Percentiles rank a stretch among this genome's conserved stretches.
Conservation (phyloP, 768 basidiomycete genomes). For the Lactarius evosmus region DNA sequence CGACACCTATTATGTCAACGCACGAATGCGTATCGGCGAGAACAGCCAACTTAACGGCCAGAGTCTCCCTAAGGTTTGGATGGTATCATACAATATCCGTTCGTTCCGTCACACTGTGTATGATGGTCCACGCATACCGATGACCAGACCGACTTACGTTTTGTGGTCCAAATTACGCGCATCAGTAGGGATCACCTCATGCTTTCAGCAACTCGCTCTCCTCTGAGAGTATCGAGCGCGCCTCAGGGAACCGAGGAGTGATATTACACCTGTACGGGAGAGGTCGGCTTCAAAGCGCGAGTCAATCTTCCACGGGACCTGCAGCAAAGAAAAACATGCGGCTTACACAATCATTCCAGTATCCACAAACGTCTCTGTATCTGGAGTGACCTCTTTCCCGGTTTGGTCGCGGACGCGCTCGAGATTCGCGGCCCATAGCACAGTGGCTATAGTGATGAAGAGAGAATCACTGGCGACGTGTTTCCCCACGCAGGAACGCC, state of each 20-base stretch:
- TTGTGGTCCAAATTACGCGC: not conserved
- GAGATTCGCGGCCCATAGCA: conserved; percentile 27
- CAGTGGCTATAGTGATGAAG: conserved; percentile 26
- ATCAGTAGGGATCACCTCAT: not conserved
- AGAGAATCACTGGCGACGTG: conserved; percentile 25
- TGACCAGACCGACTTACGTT: too few species aligned
- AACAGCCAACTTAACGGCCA: not conserved
- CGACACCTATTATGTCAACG: not conserved
- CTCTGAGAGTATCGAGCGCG: conserved; percentile 1
- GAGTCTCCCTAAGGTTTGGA: not conserved
- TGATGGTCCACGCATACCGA: too few species aligned
- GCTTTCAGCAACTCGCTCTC: conserved; percentile 8
- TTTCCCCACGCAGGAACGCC: conserved; percentile 25
- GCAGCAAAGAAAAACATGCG: not conserved
- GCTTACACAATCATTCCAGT: conserved; percentile 24
- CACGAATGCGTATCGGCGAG: not conserved
- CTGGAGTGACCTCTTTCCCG: conserved; percentile 11
- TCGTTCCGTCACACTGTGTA: too few species aligned
- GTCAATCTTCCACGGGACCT: not conserved
- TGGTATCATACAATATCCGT: not conserved
- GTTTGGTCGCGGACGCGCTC: conserved; percentile 5
- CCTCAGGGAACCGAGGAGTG: conserved; percentile 17
- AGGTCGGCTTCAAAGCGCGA: not conserved
- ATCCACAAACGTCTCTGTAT: conserved; percentile 3
- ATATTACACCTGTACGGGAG: conserved; percentile 2